Evolutionary conservation across 164 flowering plant species (phyloP).

Genomic region (Sedum album): DNA sequence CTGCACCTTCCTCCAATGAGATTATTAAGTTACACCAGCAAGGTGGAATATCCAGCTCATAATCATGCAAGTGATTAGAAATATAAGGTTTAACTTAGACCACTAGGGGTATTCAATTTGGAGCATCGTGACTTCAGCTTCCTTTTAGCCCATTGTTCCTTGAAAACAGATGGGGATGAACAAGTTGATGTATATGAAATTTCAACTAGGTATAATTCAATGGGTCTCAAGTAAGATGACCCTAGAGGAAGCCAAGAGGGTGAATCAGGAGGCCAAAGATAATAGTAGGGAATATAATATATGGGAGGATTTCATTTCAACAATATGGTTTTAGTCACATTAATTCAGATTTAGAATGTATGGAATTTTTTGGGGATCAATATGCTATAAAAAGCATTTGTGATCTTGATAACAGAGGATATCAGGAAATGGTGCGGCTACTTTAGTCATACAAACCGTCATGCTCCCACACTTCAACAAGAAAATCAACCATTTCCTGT

Average conservation of each 20-base stretch:
- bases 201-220: background rate
- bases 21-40: background rate
- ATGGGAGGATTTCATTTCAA: background rate
- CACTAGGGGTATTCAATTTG: background rate
- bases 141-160: background rate
- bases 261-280: background rate
- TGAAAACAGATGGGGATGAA: background rate
- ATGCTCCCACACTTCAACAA: slow-evolving; percentile 58
- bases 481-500: too few species aligned
- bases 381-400: background rate
- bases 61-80: background rate
- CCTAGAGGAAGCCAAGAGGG: background rate
- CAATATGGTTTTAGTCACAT: background rate
- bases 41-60: background rate
- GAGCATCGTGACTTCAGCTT: background rate
- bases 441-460: slow-evolving; percentile 50
- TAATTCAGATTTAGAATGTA: background rate
- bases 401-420: background rate
- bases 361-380: too few species aligned
- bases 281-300: background rate
- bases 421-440: too few species aligned
- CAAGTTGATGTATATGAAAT: background rate
- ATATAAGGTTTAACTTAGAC: background rate
- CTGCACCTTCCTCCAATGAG: too few species aligned
- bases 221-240: background rate